Evolutionary conservation across 306 rosid species (phyloP), one percentile per base, ranked within the genome.

Genomic region (Leucaena leucocephala): DNA sequence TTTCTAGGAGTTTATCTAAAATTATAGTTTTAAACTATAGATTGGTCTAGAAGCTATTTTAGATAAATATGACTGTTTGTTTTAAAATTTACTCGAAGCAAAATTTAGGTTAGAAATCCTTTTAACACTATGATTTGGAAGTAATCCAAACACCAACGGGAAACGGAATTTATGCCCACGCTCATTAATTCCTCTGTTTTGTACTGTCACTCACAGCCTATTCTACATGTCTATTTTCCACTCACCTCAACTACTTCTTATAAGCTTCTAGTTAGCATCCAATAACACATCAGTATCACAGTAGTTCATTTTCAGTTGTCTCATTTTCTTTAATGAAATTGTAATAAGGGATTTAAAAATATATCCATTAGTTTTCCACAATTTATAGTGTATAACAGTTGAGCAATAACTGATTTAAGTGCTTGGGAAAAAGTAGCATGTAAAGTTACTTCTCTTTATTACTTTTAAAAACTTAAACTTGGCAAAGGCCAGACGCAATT

Each of bases 161-260:
- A 54, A 82, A 84, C 84, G 74, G 68, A 84, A 83, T 77, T 83
- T 76, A 89, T 87, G 83, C 74, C 79, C 87, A 86, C 83, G 84
- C 88, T 84, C 78, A 85, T 82, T 36, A 71, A 64, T 55, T 54
- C 63, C 34, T 12, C 40, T 61, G 68, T 38, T 86, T 21, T 27
- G 17, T 46, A 50, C 78, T 52, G 72, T 88, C 66, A 75, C 27
- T 27, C 27, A 27, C 64, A 43, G 40, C 72, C 80, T 74, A 58
- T 68, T 80, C 80, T 81, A 71, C 79, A 39, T 17, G 44, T 69
- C 62, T 72, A 42, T 64, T 61, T 72, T 52, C 86, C 86, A 84
- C 83, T 84, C 42, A 59, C 72, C 74, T 71, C 64, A 58, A 62
- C 68, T 84, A 82, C 86, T 73, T 67, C 42, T 80, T 86, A 15